Conservation (phyloP, 2,329 filamentous ascomycete genomes). For the Zymoseptoria tritici region DNA sequence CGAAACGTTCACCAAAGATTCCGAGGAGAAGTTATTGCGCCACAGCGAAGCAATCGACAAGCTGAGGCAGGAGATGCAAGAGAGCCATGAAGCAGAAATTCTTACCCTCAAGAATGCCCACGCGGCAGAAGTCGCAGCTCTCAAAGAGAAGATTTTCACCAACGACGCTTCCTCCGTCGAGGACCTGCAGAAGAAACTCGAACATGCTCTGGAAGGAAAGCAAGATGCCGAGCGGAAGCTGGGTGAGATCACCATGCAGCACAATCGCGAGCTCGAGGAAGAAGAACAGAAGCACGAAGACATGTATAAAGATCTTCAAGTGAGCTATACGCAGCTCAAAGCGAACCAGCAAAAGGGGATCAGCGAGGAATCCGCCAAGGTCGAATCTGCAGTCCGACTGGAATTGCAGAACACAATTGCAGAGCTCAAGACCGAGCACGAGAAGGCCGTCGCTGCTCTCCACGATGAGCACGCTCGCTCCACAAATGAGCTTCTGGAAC, state of each 20-base stretch:
- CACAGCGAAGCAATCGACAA: constrained; percentile 9
- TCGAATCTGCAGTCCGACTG: not conserved
- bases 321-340: constrained; percentile 11
- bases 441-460: constrained; percentile 4
- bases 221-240: constrained; percentile 9
- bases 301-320: constrained; percentile 16
- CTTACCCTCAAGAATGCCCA: constrained; percentile 5
- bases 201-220: constrained; percentile 8
- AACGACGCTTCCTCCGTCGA: not conserved
- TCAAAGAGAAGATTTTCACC: constrained; percentile 2
- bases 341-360: constrained; percentile 7
- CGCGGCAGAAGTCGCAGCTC: constrained; percentile 1
- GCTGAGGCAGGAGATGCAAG: constrained; percentile 6
- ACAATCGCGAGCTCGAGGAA: constrained; percentile 22
- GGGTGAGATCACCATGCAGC: constrained; percentile 13
- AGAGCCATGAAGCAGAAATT: constrained; percentile 1
- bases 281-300: constrained; percentile 17
- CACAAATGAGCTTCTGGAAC: constrained; percentile 9
- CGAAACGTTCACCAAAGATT: constrained; percentile 14
- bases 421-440: constrained; percentile 11
- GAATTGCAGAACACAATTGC: constrained; percentile 5
- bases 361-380: not conserved
- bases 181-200: constrained; percentile 5
- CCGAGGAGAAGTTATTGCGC: constrained; percentile 11
- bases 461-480: constrained; percentile 12